Evolutionary conservation across 1,139 yeast species (phyloP), one percentile per base, ranked within the genome.

Genomic region (Geotrichum bryndzae): DNA sequence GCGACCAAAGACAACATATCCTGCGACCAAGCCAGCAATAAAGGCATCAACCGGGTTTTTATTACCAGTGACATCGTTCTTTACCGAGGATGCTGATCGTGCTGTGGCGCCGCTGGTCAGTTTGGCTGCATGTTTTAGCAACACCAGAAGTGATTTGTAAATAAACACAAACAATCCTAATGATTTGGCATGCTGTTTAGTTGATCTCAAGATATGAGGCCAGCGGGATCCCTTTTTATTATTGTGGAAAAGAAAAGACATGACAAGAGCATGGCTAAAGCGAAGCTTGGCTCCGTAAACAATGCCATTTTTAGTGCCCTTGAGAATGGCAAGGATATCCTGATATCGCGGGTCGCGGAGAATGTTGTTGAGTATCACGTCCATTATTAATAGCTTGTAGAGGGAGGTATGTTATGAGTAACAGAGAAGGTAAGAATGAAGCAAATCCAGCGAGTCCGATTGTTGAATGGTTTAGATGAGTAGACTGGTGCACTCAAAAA

Each of bases 211-310:
- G 33, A 87, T 81, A 88, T 72, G 25, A 84, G 82, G 56, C 73
- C 70, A 51, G 81, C 59, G 1, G 84, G 83, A 3, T 48, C 52
- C 25, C 23, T 18, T 29, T 10, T 10, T 29, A 25, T 22, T 11
- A n/a, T 50, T 54, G 38, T 35, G 54, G 25, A n/a, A 35, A 45
- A 56, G 52, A 33, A 55, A 22, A 50, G 82, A 85, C 74, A 87
- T 84, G 54, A 86, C 90, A 60, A 86, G 72, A 0, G 92, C 87
- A 74, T 88, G 96, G 58, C 88, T 82, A 71, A 88, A 87, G 62
- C 96, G 77, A 53, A 88, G 77, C 67, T 87, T 81, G 18, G 89
- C 89, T 2, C 96, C 96, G 68, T 88, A 88, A 15, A 87, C 85
- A 7, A 83, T 74, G 41, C 79, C 79, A 64, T 76, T 76, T 33